Percentiles rank a stretch among this genome's conserved stretches.
Conservation (phyloP, 2,329 filamentous ascomycete genomes). For the Fusarium redolens region DNA sequence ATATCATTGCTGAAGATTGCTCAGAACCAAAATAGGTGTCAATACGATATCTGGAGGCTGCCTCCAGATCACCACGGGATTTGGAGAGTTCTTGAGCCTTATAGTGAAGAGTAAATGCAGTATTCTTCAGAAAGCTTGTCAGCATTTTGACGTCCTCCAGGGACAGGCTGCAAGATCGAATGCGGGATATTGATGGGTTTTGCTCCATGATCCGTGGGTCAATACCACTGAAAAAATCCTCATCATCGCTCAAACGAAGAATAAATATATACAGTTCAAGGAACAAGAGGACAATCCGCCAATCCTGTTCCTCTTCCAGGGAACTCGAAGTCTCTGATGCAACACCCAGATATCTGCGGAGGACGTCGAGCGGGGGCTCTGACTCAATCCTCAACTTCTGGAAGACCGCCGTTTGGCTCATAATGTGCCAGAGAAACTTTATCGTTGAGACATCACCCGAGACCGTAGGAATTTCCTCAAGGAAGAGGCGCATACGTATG, state of each 20-base stretch:
- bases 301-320: conserved; percentile 66
- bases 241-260: conserved; percentile 92
- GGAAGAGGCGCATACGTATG: conserved; percentile 92
- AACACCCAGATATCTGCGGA: conserved; percentile 48
- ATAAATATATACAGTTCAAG: conserved; percentile 95
- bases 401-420: conserved; percentile 58
- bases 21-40: conserved; percentile 45
- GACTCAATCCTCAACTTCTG: conserved; percentile 46
- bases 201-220: conserved; percentile 53
- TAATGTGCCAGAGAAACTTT: conserved; percentile 83
- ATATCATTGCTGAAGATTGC: neutral
- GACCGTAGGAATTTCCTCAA: conserved; percentile 56
- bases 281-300: conserved; percentile 90
- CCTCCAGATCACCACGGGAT: conserved; percentile 37
- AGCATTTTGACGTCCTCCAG: conserved; percentile 78
- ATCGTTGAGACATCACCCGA: conserved; percentile 67
- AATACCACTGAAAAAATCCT: conserved; percentile 84
- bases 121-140: conserved; percentile 87
- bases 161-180: conserved; percentile 74
- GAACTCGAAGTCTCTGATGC: conserved; percentile 43
- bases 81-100: conserved; percentile 72
- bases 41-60: conserved; percentile 42
- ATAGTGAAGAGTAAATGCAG: conserved; percentile 91
- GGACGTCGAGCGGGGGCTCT: conserved; percentile 44
- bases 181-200: conserved; percentile 58